Evolutionary conservation across 441 rosid species (phyloP), one percentile per base, ranked within the genome.

Genomic region (Lepidium campestre): DNA sequence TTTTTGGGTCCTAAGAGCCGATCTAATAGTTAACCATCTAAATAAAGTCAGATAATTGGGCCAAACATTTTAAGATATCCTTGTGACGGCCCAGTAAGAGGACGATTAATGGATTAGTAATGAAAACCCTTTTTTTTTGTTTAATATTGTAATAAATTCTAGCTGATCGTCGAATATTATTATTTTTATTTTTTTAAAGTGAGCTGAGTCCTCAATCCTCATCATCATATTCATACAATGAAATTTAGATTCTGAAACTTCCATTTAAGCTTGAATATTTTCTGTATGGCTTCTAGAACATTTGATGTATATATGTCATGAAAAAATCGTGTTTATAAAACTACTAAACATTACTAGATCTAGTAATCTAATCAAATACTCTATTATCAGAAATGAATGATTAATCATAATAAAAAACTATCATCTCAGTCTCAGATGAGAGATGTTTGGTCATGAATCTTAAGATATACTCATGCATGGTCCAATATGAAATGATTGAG

Each of bases 401-500:
- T 20, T 36, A 32, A 14, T 12, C 50, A 5, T 41, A 46, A 37
- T 39, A 50, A 19, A 20, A 12, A 45, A 23, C 29, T 45, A 9
- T 47, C 7, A 11, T 56, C 23, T 27, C n/a, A 19, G 47, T 8
- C 19, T 54, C 52, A 20, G 29, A 67, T 45, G 46, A 56, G 56
- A 46, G 19, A 45, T 23, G 45, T 42, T 20, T 49, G 60, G 49
- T 39, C 39, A 7, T 57, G 25, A 49, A n/a, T 13, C 10, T 23
- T 37, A 27, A 56, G 56, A 45, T 56, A 6, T 52, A 39, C 54
- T 9, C 23, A 54, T 42, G 56, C 23, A 47, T 66, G 65, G 60
- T 57, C 66, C 58, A 57, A 63, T 37, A 20, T 46, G 27, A 64
- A 62, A 71, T 57, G 60, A 71, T 71, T 64, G 70, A 40, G 70